Evolutionary conservation across 139 green algal genomes (phyloP).

Genomic region (Chlamydomonas asymmetrica): DNA sequence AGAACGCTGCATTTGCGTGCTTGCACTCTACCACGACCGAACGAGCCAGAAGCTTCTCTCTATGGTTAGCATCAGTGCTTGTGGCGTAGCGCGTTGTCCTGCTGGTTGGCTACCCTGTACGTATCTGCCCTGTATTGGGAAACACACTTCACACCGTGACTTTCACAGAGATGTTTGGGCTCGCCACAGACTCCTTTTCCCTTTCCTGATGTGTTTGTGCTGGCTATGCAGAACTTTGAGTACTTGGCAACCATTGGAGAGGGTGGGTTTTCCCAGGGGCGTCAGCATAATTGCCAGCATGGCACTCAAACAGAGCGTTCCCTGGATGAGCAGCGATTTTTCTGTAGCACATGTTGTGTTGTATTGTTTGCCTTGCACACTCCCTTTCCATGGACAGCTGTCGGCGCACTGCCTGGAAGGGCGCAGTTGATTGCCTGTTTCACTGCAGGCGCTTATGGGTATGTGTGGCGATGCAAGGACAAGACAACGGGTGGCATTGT

Average conservation of each 20-base stretch:
- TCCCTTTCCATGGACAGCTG: neutral
- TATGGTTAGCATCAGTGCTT: too few species aligned
- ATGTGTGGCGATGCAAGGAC: slow-evolving; percentile 33
- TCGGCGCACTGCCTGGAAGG: neutral
- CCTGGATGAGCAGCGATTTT: neutral
- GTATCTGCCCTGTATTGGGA: too few species aligned
- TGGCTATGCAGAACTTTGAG: slow-evolving; percentile 3
- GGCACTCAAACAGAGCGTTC: neutral
- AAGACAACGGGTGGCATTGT: slow-evolving; percentile 19
- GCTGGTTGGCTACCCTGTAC: too few species aligned
- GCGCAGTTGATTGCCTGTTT: neutral
- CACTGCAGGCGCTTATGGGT: slow-evolving; percentile 35
- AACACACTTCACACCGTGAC: too few species aligned
- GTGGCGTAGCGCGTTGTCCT: too few species aligned
- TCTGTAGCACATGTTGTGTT: neutral
- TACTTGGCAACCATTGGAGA: slow-evolving; percentile 5
- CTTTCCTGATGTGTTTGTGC: neutral
- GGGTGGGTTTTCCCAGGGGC: neutral
- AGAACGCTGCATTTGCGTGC: too few species aligned
- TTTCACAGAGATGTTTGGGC: too few species aligned
- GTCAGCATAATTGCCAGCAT: neutral
- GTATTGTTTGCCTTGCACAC: neutral
- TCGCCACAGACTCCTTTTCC: slow-evolving; percentile 8
- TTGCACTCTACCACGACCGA: too few species aligned
- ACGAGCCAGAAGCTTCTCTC: too few species aligned